Base-by-base conservation (phyloP, 1,284 basidiomycete genomes). In the Sporisorium iseilematis-ciliati region DNA sequence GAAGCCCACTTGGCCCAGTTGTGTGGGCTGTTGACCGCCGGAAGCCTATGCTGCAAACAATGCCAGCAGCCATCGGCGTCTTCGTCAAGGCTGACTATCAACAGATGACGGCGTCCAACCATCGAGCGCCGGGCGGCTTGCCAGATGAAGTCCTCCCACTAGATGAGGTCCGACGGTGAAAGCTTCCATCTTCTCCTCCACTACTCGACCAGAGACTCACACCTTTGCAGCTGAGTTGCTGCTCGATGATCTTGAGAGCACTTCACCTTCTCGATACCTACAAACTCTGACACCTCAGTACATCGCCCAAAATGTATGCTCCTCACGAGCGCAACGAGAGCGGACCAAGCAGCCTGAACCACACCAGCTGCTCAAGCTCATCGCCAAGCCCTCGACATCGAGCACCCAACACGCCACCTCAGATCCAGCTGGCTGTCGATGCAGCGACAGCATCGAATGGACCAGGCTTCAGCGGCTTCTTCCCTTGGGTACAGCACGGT, bases 401-500 rank as follows among this genome's bases (percentile, higher is more conserved):
- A 26, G 43, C 65, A 21, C 65, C 65, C 3, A 43, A 21, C 18
- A 70, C 67, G 11, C 67, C 61, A 23, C 62, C 65, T 7, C 70
- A 73, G 18, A 21, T 60, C 20, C 40, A 51, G 4, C 48, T 64
- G 1, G 50, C 14, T 18, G 18, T 58, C 4, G 59, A 65, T 3
- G 38, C 58, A 11, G 46, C 58, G 7, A 35, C 49, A 11, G 8
- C 52, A 8, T 23, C 60, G 2, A 43, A 14, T 2, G 45, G 7
- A 4, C 11, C 51, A n/a, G 50, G 40, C 21, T 74, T 69, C 33
- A 48, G 42, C 54, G 33, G 49, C 45, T 60, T 65, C 12, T 65
- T 68, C 20, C 70, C 65, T 14, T 74, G 70, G 70, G 43, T 68
- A 11, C 43, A 74, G 40, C 60, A 62, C n/a, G n/a, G n/a, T n/a